phyloP scores from a whole-genome alignment of 106 monocot species.

The Gastrodia elata region DNA sequence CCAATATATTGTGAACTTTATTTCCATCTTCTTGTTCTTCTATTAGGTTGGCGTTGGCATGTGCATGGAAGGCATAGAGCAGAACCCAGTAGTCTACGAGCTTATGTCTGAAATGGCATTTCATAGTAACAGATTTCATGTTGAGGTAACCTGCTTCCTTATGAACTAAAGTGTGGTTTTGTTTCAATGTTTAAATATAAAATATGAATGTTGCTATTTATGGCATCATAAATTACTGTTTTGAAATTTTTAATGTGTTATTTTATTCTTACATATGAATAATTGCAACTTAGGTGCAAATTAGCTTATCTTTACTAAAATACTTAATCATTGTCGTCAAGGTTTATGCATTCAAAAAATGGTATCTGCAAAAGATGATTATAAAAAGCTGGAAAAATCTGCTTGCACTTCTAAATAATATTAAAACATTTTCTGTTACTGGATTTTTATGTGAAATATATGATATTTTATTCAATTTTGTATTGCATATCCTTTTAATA shows the following conservation, averaged over 20 bases:
- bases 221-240: neutral
- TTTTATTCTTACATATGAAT: neutral
- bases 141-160: constrained; percentile 38
- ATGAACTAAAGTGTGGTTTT: neutral
- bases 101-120: constrained; percentile 99
- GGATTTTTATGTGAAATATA: no score
- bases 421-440: no score
- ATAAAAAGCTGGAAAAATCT: neutral
- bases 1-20: neutral
- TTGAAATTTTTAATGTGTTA: neutral
- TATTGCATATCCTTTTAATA: no score
- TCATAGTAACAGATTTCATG: constrained; percentile 41
- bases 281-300: neutral
- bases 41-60: constrained; percentile 94
- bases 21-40: neutral
- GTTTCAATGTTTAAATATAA: neutral
- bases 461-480: no score
- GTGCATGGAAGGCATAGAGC: constrained; percentile 99
- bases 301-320: no score
- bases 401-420: neutral
- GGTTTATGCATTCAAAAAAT: no score
- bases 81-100: constrained; percentile 94
- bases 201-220: neutral
- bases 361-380: neutral
- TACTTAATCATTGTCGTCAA: no score